These are phyloP conservation scores for Saitozyma podzolica DNA, from an alignment of 768 basidiomycete genomes.

Conservation along the genomic window DNA sequence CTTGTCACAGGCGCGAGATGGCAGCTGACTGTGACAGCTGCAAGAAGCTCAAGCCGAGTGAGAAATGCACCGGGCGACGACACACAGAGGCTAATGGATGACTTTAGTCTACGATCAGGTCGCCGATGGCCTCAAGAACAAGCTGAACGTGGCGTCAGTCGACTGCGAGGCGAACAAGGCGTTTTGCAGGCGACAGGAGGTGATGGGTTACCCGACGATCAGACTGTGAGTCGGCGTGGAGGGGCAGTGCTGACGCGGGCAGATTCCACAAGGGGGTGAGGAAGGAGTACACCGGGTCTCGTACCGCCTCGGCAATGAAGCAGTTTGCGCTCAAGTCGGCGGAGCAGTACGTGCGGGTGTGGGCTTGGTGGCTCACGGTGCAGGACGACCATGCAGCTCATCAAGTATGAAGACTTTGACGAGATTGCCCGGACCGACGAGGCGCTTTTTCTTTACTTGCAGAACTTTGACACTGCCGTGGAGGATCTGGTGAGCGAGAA, in stretches of 20 bases:
- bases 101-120: conserved; percentile 68
- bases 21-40: conserved; percentile 57
- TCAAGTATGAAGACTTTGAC: conserved; percentile 38
- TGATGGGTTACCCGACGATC: conserved; percentile 82
- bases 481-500: conserved; percentile 49
- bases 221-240: conserved; percentile 59
- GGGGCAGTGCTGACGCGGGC: neutral
- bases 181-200: conserved; percentile 66
- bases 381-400: conserved; percentile 32
- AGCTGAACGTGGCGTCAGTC: conserved; percentile 77
- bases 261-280: conserved; percentile 59
- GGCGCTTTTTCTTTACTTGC: conserved; percentile 65
- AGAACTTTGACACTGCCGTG: conserved; percentile 48
- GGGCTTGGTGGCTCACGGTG: conserved; percentile 2
- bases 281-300: conserved; percentile 72
- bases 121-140: conserved; percentile 67
- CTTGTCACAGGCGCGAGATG: neutral
- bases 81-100: neutral
- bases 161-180: conserved; percentile 77
- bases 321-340: conserved; percentile 74
- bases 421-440: conserved; percentile 55
- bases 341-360: conserved; percentile 61
- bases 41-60: conserved; percentile 78
- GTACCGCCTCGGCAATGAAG: conserved; percentile 70
- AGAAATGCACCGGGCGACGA: conserved; percentile 19